Evolutionary conservation across 139 green algal species (phyloP), one percentile per base, ranked within the genome.

Genomic region (Yamagishiella unicocca): DNA sequence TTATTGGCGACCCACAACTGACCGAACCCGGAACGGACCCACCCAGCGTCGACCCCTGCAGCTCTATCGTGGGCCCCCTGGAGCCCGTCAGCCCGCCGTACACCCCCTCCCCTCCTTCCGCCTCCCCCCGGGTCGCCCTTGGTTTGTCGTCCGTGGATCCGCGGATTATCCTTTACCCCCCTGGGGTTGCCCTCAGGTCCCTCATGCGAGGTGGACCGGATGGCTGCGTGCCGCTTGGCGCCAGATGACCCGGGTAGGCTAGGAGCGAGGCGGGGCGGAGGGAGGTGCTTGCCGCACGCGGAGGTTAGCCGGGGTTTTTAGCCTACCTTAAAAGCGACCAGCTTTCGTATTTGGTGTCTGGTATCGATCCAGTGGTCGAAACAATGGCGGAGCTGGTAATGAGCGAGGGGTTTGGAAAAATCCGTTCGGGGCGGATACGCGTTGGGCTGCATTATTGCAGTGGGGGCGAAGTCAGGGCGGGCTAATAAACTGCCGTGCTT

Each of bases 181-280:
- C 50, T 58, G 50, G 50, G 58, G 17, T 9, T n/a, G 6, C 22
- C 70, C 40, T 9, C 43, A 77, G 64, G 64, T 4, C 40, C 46
- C 24, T 35, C 80, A 4, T 86, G 80, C 31, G 62, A 78, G 21
- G 43, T 78, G 31, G 80, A 86, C 43, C 64, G 43, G 1, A 77
- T 86, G 80, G 80, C 43, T 0, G 80, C 25, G 0, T 86, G 80
- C 24, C 62, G 80, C 4, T 64, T 78, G 43, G 77, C 80, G 2
- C 21, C 19, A 2, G 64, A 86, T 6, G 80, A 86, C 66, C 80
- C 80, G 10, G 80, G 79, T 84, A 40, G 24, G 77, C 31, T 33
- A 35, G 62, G 66, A 22, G 66, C 33, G 66, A 29, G n/a, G 66
- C 17, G 19, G 62, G 29, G 62, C 24, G n/a, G 62, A 5, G 35